phyloP scores from a whole-genome alignment of 2,329 filamentous ascomycete genomes.

The Penicillium sumatraense region DNA sequence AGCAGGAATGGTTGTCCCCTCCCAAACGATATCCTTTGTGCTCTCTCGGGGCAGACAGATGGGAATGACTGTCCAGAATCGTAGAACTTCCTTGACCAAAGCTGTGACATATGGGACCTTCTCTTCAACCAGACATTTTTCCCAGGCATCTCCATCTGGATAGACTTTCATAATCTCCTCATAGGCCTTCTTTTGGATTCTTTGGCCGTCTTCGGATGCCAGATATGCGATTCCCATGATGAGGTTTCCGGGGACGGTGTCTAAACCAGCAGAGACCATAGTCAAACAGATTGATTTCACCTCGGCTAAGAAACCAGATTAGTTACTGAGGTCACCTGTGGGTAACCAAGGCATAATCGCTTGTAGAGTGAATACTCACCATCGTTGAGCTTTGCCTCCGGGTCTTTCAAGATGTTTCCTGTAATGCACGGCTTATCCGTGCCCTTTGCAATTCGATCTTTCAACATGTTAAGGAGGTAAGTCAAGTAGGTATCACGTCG shows the following conservation, averaged over 20 bases:
- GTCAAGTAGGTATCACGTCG: constrained; percentile 70
- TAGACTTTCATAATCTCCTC: constrained; percentile 73
- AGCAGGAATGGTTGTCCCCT: constrained; percentile 69
- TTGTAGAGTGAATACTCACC: constrained; percentile 47
- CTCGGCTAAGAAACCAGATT: constrained; percentile 61
- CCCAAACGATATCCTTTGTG: constrained; percentile 73
- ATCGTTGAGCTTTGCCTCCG: constrained; percentile 70
- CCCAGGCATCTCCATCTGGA: constrained; percentile 76
- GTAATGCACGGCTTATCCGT: constrained; percentile 72
- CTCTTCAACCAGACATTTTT: constrained; percentile 72
- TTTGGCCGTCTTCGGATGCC: constrained; percentile 68
- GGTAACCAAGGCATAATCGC: not conserved
- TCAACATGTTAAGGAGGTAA: constrained; percentile 62
- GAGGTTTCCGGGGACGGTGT: constrained; percentile 79
- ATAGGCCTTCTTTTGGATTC: constrained; percentile 71
- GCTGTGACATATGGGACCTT: constrained; percentile 78
- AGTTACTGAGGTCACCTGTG: no score
- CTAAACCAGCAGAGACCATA: constrained; percentile 80
- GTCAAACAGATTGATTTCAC: constrained; percentile 80
- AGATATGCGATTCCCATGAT: constrained; percentile 81
- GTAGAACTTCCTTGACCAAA: constrained; percentile 75
- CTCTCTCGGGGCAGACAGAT: constrained; percentile 75
- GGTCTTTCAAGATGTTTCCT: constrained; percentile 72
- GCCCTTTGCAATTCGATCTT: constrained; percentile 64
- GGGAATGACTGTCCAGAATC: constrained; percentile 80